A percentile compares a stretch with the other conserved stretches of the same genome.
Evolutionary conservation across 2,329 filamentous ascomycete species (phyloP).

Genomic region (Penicillium sp.): DNA sequence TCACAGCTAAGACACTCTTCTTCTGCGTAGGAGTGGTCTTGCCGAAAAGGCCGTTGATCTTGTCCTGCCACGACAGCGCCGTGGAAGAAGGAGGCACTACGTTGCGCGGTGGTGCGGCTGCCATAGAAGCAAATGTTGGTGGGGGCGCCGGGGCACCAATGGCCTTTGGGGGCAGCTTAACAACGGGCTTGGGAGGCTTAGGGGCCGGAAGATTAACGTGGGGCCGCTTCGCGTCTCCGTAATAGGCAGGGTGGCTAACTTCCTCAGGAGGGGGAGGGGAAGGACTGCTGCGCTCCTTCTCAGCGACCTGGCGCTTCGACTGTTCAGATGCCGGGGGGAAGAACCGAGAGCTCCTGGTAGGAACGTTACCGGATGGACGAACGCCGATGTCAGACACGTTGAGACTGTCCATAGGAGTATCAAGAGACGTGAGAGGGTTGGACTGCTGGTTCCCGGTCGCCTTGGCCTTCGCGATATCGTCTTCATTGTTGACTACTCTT

Average conservation of each 20-base stretch:
- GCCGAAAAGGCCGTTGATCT: conserved; percentile 75
- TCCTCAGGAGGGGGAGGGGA: conserved; percentile 60
- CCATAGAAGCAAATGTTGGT: conserved; percentile 46
- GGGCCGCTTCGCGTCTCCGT: conserved; percentile 50
- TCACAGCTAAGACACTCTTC: conserved; percentile 57
- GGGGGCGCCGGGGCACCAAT: conserved; percentile 45
- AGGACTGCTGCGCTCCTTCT: conserved; percentile 40
- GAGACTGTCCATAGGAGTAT: conserved; percentile 20
- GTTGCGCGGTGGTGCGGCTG: conserved; percentile 39
- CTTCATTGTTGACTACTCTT: conserved; percentile 18
- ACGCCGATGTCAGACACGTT: background rate
- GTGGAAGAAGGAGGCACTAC: conserved; percentile 44
- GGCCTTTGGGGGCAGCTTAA: conserved; percentile 70
- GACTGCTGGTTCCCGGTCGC: conserved; percentile 21
- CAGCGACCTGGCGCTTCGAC: conserved; percentile 31
- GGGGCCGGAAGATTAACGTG: conserved; percentile 58
- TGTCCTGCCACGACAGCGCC: conserved; percentile 69
- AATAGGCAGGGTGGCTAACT: conserved; percentile 55
- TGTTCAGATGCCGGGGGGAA: conserved; percentile 45
- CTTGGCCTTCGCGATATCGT: background rate
- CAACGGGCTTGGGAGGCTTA: conserved; percentile 69
- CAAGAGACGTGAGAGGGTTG: conserved; percentile 37
- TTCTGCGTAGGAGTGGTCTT: conserved; percentile 56
- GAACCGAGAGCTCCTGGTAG: conserved; percentile 48
- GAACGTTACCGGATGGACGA: conserved; percentile 34